phyloP scores from a whole-genome alignment of 768 basidiomycete species.

The Clitopilus hobsonii region DNA sequence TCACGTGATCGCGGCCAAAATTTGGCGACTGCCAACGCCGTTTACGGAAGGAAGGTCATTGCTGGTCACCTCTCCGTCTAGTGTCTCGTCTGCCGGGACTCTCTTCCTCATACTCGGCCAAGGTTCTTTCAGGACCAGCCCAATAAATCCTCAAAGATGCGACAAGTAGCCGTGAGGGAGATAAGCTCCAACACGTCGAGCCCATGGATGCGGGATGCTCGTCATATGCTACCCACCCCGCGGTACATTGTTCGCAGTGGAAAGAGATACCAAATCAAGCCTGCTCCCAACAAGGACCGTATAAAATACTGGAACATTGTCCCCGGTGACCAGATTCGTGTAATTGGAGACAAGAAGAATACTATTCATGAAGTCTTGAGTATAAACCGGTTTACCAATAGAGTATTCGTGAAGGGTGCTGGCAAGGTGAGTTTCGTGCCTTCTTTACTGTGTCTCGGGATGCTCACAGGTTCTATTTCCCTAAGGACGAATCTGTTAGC shows the following conservation, averaged over 20 bases:
- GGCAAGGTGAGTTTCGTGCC: slow-evolving; percentile 25
- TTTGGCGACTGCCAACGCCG: background rate
- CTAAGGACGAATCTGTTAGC: slow-evolving; percentile 13
- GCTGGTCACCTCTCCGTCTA: background rate
- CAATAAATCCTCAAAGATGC: background rate
- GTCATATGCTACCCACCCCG: slow-evolving; percentile 55
- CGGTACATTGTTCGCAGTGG: slow-evolving; percentile 47
- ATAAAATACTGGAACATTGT: slow-evolving; percentile 88
- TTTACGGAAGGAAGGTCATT: background rate
- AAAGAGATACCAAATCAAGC: slow-evolving; percentile 46
- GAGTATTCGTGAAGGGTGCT: slow-evolving; percentile 48
- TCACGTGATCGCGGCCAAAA: slow-evolving; percentile 2
- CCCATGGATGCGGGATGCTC: slow-evolving; percentile 63
- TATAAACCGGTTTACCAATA: slow-evolving; percentile 72
- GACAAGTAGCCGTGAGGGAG: background rate
- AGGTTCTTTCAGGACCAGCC: too few relatives aligned
- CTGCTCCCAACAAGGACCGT: slow-evolving; percentile 58
- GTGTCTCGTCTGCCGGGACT: background rate
- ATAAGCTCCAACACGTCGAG: slow-evolving; percentile 42
- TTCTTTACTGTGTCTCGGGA: slow-evolving; percentile 1
- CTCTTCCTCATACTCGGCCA: background rate
- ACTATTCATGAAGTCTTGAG: slow-evolving; percentile 65
- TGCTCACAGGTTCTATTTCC: background rate
- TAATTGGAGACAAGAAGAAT: slow-evolving; percentile 59
- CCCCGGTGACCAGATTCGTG: slow-evolving; percentile 74